phyloP scores from a whole-genome alignment of 1,284 basidiomycete genomes.

The Anthracocystis panici-leucophaei region DNA sequence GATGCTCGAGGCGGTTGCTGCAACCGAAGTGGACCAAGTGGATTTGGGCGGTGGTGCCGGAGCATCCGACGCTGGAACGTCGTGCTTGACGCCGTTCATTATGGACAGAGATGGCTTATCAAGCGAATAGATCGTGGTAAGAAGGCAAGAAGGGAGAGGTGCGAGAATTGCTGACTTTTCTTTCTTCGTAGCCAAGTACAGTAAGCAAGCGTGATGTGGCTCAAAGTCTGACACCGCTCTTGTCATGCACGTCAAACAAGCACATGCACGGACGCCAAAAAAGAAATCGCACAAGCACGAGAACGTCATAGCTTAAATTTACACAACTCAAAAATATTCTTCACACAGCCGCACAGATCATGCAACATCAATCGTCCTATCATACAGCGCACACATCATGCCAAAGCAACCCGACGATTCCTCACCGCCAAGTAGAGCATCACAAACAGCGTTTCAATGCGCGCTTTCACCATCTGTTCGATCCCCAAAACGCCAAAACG shows the following conservation, averaged over 20 bases:
- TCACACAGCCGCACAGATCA: too few relatives aligned
- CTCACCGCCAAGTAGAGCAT: conserved; percentile 44
- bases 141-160: background rate
- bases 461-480: conserved; percentile 55
- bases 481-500: background rate
- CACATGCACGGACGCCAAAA: conserved; percentile 8
- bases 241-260: conserved; percentile 3
- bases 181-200: too few relatives aligned
- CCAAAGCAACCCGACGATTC: conserved; percentile 15
- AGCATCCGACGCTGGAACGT: conserved; percentile 1
- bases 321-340: background rate
- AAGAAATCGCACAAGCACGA: background rate
- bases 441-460: conserved; percentile 58
- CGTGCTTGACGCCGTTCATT: conserved; percentile 47
- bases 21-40: background rate
- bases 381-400: background rate
- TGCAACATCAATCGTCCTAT: too few relatives aligned
- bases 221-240: background rate
- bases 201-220: background rate
- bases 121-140: background rate
- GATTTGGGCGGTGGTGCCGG: conserved; percentile 23
- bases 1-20: background rate
- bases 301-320: conserved; percentile 5
- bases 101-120: background rate
- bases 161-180: too few relatives aligned